These are phyloP conservation scores for Hanseniaspora mollemarum DNA, from an alignment of 805 yeast genomes.

Conservation along the genomic window DNA sequence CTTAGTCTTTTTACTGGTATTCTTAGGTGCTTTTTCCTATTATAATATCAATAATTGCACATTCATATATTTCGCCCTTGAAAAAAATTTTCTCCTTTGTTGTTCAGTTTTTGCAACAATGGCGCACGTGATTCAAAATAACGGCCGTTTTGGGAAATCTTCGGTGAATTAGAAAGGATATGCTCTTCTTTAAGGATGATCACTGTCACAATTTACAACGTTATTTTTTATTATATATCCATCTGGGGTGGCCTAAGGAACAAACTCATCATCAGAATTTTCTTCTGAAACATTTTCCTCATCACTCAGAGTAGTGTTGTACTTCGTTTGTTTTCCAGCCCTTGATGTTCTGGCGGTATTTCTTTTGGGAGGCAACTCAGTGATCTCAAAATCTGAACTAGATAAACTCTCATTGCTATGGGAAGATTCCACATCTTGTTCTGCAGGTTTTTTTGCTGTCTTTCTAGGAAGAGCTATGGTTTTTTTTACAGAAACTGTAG, in stretches of 20 bases:
- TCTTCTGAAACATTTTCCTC: slow-evolving; percentile 20
- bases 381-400: slow-evolving; percentile 12
- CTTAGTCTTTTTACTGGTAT: not conserved
- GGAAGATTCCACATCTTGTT: slow-evolving; percentile 16
- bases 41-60: not conserved
- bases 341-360: slow-evolving; percentile 20
- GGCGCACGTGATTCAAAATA: too few species aligned
- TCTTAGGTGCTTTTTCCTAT: not conserved
- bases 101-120: too few species aligned
- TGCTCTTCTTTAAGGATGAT: not conserved
- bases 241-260: not conserved
- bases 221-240: too few species aligned
- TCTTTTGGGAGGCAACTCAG: slow-evolving; percentile 18
- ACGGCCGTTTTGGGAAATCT: too few species aligned
- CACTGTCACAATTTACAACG: too few species aligned
- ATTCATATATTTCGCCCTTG: not conserved
- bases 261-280: slow-evolving; percentile 20
- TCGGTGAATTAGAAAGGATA: not conserved
- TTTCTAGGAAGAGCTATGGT: not conserved
- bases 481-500: not conserved
- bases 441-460: slow-evolving; percentile 20
- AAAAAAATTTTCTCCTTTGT: not conserved
- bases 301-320: slow-evolving; percentile 24
- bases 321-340: slow-evolving; percentile 24
- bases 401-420: not conserved